These are phyloP conservation scores for Conoideocrella luteorostrata DNA, from an alignment of 2,329 filamentous ascomycete genomes.

Conservation along the genomic window DNA sequence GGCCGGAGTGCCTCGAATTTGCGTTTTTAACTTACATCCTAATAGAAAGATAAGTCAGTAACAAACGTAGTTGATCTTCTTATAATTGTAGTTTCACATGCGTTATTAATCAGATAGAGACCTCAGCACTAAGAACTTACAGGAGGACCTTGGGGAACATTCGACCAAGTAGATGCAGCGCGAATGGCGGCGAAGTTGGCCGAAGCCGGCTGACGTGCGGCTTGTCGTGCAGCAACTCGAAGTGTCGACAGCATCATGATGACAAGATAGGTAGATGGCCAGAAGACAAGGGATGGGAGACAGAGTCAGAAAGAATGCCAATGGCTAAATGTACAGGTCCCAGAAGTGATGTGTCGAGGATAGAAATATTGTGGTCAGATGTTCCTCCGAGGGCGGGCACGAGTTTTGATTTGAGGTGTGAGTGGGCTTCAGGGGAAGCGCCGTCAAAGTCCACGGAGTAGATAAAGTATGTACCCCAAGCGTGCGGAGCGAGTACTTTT, in stretches of 20 bases:
- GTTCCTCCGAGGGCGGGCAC: constrained; percentile 2
- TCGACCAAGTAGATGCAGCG: constrained; percentile 77
- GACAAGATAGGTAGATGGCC: constrained; percentile 3
- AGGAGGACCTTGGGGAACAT: constrained; percentile 88
- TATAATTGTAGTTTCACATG: no score
- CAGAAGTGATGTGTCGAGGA: constrained; percentile 3
- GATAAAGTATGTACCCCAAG: no score
- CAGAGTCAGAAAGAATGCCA: constrained; percentile 1
- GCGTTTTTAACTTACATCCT: constrained; percentile 14
- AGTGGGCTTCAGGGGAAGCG: no score
- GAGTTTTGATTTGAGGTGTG: not conserved
- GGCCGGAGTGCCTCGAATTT: not conserved
- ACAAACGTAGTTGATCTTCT: not conserved
- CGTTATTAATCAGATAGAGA: no score
- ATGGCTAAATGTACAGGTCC: not conserved
- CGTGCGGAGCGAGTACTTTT: no score
- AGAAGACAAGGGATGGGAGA: constrained; percentile 3
- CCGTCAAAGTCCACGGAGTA: no score
- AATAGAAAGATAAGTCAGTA: not conserved
- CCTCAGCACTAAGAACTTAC: constrained; percentile 59
- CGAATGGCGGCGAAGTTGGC: constrained; percentile 38
- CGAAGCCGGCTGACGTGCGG: constrained; percentile 33
- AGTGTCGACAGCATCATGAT: constrained; percentile 53
- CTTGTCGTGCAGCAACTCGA: constrained; percentile 46
- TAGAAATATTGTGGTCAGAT: not conserved